phyloP scores from a whole-genome alignment of 371 early-diverging fungal genomes.

The Apophysomyces elegans region DNA sequence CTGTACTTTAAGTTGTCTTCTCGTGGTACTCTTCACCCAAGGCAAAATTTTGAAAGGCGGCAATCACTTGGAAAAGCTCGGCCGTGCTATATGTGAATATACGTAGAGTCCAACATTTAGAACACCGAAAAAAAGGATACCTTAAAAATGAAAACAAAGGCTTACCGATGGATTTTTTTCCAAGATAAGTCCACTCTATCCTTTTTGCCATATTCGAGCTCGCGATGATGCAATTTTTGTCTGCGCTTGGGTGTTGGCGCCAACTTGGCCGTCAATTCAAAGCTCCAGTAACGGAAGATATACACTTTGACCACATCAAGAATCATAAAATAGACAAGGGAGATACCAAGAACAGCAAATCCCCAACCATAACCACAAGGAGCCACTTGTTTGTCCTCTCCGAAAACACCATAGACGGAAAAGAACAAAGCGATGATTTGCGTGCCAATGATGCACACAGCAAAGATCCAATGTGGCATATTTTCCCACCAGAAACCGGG shows the following conservation, averaged over 20 bases:
- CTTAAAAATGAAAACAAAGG: background rate
- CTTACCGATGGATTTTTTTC: slow-evolving; percentile 32
- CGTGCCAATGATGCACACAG: slow-evolving; percentile 80
- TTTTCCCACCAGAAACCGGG: slow-evolving; percentile 85
- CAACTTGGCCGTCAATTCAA: slow-evolving; percentile 63
- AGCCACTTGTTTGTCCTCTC: slow-evolving; percentile 46
- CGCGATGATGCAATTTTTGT: slow-evolving; percentile 52
- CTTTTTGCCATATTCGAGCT: slow-evolving; percentile 43
- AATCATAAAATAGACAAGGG: slow-evolving; percentile 74
- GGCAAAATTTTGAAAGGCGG: slow-evolving; percentile 2
- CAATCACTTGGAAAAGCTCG: slow-evolving; percentile 16
- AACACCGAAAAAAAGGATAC: background rate
- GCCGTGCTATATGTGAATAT: slow-evolving; percentile 2
- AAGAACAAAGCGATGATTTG: slow-evolving; percentile 90
- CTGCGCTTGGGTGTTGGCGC: slow-evolving; percentile 69
- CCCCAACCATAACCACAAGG: slow-evolving; percentile 65
- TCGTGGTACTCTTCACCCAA: slow-evolving; percentile 3
- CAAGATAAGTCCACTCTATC: slow-evolving; percentile 33
- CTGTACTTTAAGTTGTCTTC: background rate
- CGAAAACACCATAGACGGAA: slow-evolving; percentile 77
- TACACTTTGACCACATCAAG: slow-evolving; percentile 88
- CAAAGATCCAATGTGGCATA: slow-evolving; percentile 73
- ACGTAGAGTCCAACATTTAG: background rate
- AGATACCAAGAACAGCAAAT: slow-evolving; percentile 65
- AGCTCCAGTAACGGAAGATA: slow-evolving; percentile 75